These are phyloP conservation scores for Kwoniella dejecticola DNA, from an alignment of 768 basidiomycete species.

Conservation along the genomic window DNA sequence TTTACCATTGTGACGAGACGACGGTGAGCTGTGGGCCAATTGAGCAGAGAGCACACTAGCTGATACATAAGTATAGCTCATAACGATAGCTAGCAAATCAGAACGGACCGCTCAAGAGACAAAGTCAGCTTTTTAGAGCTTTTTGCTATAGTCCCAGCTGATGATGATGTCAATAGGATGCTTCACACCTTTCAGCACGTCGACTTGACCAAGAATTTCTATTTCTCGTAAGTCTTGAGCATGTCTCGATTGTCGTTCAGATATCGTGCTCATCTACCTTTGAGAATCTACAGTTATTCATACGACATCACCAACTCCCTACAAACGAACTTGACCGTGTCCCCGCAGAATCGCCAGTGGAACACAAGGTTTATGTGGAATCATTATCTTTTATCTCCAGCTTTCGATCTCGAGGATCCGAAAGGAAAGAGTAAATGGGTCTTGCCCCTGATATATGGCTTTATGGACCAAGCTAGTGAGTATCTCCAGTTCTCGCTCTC, in stretches of 20 bases:
- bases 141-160: neutral
- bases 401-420: slow-evolving; percentile 61
- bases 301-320: slow-evolving; percentile 97
- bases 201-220: slow-evolving; percentile 98
- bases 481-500: no score
- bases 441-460: slow-evolving; percentile 87
- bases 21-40: slow-evolving; percentile 63
- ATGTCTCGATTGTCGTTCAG: no score
- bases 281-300: slow-evolving; percentile 69
- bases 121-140: slow-evolving; percentile 51
- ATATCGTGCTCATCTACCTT: neutral
- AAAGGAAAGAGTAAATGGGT: slow-evolving; percentile 70
- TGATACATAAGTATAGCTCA: slow-evolving; percentile 42
- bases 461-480: slow-evolving; percentile 95
- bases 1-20: slow-evolving; percentile 93
- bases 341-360: slow-evolving; percentile 59
- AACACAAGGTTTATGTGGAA: slow-evolving; percentile 96
- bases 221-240: slow-evolving; percentile 72
- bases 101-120: slow-evolving; percentile 88
- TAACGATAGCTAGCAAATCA: slow-evolving; percentile 75
- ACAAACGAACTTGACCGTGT: slow-evolving; percentile 77
- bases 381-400: slow-evolving; percentile 74
- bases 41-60: no score
- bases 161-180: slow-evolving; percentile 58
- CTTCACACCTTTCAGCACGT: slow-evolving; percentile 93